phyloP scores from a whole-genome alignment of 805 yeast species.

The Wickerhamiella vanderwaltii region DNA sequence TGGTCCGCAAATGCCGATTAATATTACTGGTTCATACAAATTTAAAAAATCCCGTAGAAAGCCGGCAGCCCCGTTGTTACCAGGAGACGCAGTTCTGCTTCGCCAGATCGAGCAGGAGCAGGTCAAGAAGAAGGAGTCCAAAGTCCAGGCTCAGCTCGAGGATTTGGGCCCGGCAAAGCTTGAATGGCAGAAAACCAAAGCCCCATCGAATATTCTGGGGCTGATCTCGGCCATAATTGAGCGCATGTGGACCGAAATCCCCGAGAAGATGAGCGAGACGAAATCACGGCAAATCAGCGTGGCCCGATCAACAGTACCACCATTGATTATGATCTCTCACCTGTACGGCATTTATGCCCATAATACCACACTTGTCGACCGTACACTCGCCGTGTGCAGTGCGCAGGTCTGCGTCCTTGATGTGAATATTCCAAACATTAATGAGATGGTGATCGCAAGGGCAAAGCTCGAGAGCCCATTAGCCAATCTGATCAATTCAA shows the following conservation, averaged over 20 bases:
- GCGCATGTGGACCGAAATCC: slow-evolving; percentile 26
- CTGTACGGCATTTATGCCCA: slow-evolving; percentile 28
- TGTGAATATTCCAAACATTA: slow-evolving; percentile 23
- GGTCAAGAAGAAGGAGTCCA: slow-evolving; percentile 13
- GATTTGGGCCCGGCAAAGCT: slow-evolving; percentile 16
- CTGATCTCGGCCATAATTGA: slow-evolving; percentile 21
- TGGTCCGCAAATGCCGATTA: slow-evolving; percentile 10
- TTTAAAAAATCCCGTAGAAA: slow-evolving; percentile 10
- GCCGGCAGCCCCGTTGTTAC: slow-evolving; percentile 16
- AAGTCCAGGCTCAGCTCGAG: slow-evolving; percentile 16
- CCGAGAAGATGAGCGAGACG: slow-evolving; percentile 23
- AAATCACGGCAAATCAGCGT: slow-evolving; percentile 21
- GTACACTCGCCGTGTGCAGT: slow-evolving; percentile 22
- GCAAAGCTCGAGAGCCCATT: slow-evolving; percentile 6
- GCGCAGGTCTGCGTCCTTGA: slow-evolving; percentile 22
- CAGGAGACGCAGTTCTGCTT: slow-evolving; percentile 19
- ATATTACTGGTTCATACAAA: slow-evolving; percentile 14
- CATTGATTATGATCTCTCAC: slow-evolving; percentile 26
- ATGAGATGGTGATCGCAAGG: slow-evolving; percentile 26
- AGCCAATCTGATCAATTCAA: not conserved
- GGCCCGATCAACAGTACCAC: slow-evolving; percentile 25
- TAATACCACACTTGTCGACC: slow-evolving; percentile 29
- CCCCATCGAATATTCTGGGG: slow-evolving; percentile 16
- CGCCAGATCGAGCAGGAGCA: slow-evolving; percentile 21
- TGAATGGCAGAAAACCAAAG: slow-evolving; percentile 15